Evolutionary conservation across 2,329 filamentous ascomycete species (phyloP).

Genomic region (Neofusicoccum laricinum): DNA sequence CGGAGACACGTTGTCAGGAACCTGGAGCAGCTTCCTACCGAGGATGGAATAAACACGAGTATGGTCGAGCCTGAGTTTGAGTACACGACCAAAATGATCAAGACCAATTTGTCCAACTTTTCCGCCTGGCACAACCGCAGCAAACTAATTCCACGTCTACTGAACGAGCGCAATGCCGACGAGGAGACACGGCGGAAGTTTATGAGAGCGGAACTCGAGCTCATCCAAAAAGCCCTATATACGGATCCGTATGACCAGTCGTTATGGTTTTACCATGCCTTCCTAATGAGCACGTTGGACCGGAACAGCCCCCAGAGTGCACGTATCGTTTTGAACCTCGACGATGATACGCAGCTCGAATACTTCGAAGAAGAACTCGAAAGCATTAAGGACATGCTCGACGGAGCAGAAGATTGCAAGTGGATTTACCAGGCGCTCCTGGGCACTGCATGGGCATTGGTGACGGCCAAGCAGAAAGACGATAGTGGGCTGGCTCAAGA

Average conservation of each 20-base stretch:
- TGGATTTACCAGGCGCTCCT: constrained; percentile 88
- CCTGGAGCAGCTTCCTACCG: constrained; percentile 58
- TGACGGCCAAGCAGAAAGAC: neutral
- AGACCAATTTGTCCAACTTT: constrained; percentile 85
- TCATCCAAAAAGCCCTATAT: constrained; percentile 76
- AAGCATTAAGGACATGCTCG: constrained; percentile 67
- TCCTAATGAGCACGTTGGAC: constrained; percentile 65
- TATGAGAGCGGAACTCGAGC: constrained; percentile 72
- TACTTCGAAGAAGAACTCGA: constrained; percentile 71
- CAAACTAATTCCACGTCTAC: constrained; percentile 73
- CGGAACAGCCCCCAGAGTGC: constrained; percentile 51
- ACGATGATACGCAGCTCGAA: constrained; percentile 55
- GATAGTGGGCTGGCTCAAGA: constrained; percentile 53
- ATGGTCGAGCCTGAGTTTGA: constrained; percentile 79
- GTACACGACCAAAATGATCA: constrained; percentile 89
- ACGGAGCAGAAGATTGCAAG: constrained; percentile 70
- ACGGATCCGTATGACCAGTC: constrained; percentile 93
- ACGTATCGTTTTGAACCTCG: constrained; percentile 65
- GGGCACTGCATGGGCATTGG: constrained; percentile 58
- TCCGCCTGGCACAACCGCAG: constrained; percentile 94
- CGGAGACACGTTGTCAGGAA: constrained; percentile 73
- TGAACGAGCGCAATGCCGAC: constrained; percentile 67
- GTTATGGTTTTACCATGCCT: constrained; percentile 95
- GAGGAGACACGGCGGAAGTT: constrained; percentile 63
- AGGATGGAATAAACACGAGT: constrained; percentile 37